Conservation (phyloP, 1,284 basidiomycete genomes). For the Ceratobasidium sp. region DNA sequence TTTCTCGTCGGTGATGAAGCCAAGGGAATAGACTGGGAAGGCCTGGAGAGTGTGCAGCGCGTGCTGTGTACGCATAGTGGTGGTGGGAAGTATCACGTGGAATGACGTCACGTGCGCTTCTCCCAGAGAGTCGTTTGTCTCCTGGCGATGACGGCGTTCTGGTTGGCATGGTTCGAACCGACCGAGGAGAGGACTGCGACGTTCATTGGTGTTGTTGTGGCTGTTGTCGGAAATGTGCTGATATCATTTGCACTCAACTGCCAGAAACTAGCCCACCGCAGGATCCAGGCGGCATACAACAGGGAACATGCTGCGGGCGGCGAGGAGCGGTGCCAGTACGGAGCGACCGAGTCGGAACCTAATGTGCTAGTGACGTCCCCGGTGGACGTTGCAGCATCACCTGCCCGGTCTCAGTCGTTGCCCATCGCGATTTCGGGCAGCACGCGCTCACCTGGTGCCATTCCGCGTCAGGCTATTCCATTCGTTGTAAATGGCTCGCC, state of each 20-base stretch:
- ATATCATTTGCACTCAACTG: conserved; percentile 91
- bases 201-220: conserved; percentile 84
- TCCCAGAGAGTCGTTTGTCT: conserved; percentile 5
- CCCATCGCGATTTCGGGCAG: conserved; percentile 13
- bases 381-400: background rate
- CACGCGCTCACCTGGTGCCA: background rate
- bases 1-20: conserved; percentile 78
- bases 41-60: conserved; percentile 75
- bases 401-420: conserved; percentile 26
- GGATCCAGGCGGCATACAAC: conserved; percentile 61
- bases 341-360: conserved; percentile 44
- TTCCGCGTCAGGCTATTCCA: conserved; percentile 26
- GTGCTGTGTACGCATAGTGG: conserved; percentile 81
- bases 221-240: conserved; percentile 86
- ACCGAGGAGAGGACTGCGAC: conserved; percentile 58
- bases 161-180: conserved; percentile 44
- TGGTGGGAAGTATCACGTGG: conserved; percentile 22
- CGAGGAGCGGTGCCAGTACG: conserved; percentile 49
- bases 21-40: conserved; percentile 89
- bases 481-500: conserved; percentile 29
- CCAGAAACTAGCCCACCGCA: conserved; percentile 90
- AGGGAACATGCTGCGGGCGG: conserved; percentile 39
- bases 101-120: conserved; percentile 20
- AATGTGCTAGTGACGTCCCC: conserved; percentile 5
- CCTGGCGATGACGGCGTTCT: conserved; percentile 18